These are phyloP conservation scores for Houttuynia cordata DNA, from an alignment of 164 flowering plant genomes.

Conservation along the genomic window DNA sequence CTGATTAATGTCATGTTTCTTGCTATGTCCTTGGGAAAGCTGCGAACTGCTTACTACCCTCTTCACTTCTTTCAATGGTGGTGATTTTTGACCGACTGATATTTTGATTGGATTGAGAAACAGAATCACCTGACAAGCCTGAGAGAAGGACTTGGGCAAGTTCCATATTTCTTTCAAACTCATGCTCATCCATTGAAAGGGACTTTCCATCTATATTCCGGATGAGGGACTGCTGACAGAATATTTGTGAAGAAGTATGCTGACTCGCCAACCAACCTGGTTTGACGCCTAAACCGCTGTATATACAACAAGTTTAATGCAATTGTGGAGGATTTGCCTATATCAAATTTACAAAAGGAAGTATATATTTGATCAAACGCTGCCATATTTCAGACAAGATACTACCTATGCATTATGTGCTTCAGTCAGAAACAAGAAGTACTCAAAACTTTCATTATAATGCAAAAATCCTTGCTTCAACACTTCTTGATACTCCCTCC, in stretches of 20 bases:
- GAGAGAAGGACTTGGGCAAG: slow-evolving; percentile 60
- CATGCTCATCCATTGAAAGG: slow-evolving; percentile 83
- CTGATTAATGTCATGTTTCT: slow-evolving; percentile 17
- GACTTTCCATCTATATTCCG: slow-evolving; percentile 68
- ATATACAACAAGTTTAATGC: slow-evolving; percentile 78
- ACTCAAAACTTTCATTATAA: no score
- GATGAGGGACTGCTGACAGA: slow-evolving; percentile 85
- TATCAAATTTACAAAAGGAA: slow-evolving; percentile 6
- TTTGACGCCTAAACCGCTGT: slow-evolving; percentile 76
- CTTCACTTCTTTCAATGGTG: slow-evolving; percentile 14
- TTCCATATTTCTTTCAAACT: slow-evolving; percentile 77
- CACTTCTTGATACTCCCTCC: no score
- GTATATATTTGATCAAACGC: no score
- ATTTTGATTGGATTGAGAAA: slow-evolving; percentile 21
- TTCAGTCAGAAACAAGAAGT: no score
- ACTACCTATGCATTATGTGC: no score
- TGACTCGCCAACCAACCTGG: slow-evolving; percentile 75
- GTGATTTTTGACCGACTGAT: slow-evolving; percentile 18
- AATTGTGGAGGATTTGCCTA: slow-evolving; percentile 98
- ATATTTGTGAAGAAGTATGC: slow-evolving; percentile 88
- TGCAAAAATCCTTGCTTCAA: no score
- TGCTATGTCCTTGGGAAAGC: slow-evolving; percentile 19
- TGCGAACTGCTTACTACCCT: slow-evolving; percentile 13
- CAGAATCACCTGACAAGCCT: slow-evolving; percentile 40
- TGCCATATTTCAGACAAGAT: background rate